Base-by-base conservation (phyloP, 257 asterid species). In the Fraxinus anomala region DNA sequence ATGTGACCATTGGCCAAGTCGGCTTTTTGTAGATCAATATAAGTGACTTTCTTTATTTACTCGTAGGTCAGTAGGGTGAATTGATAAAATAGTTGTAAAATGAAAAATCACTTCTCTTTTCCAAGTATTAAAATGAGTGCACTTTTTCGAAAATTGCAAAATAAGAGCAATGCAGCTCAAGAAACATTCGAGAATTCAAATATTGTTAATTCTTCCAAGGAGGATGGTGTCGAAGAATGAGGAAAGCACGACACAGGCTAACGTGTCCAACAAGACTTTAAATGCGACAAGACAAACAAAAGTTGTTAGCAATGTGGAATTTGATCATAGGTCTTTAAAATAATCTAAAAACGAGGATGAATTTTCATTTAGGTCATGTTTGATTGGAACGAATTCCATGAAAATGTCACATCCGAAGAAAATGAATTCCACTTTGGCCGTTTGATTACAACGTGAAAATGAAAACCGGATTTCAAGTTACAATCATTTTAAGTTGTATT, bases 111-210 rank as follows among this genome's bases (percentile, higher is more conserved):
- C 33, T 14, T 24, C 28, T 63, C 26, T 73, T 33, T 82, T 82
- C 75, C 87, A 90, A 96, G 83, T 92, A 81, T 88, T 44, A 83
- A 86, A 77, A 88, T 81, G 63, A 89, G 96, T 80, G 97, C 88
- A 28, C 94, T 92, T 80, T 59, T 92, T 76, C 82, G 73, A 79
- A 83, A 90, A 78, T 83, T 90, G 80, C 87, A 82, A 71, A 77
- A 78, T 54, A 86, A 89, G 83, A 84, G 73, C 44, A 83, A 79
- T 13, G 80, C 84, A 47, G 74, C 73, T 75, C 80, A 79, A 24
- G 85, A 75, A 78, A 75, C 82, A 70, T 77, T 91, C 19, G 90
- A 78, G 42, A 78, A 75, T 51, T 80, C 85, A 2, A 77, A 79
- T 67, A 76, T 79, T 69, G 82, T 81, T 77, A 84, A 80, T 73